A percentile compares a stretch with the other conserved stretches of the same genome.
Evolutionary conservation across 768 basidiomycete species (phyloP).

Genomic region (Tricholoma matsutake): DNA sequence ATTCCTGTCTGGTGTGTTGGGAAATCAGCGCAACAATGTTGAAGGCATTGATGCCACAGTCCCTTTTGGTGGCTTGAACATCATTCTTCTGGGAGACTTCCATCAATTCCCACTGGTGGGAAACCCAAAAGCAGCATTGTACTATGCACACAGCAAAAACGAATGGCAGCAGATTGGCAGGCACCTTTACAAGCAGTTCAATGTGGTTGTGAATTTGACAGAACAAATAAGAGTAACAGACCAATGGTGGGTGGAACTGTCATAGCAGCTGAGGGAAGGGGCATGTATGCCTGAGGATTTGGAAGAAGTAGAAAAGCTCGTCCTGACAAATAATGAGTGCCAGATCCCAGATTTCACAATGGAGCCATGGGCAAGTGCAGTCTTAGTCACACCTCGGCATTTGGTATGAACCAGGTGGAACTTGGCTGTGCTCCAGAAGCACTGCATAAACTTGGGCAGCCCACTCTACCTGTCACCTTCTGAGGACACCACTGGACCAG

Average conservation of each 20-base stretch:
- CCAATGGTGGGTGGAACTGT: neutral
- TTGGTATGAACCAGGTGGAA: neutral
- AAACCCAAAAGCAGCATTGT: neutral
- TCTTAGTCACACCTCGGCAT: neutral
- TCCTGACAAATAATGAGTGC: neutral
- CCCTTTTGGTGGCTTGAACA: neutral
- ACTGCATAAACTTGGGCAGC: neutral
- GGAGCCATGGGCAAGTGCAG: neutral
- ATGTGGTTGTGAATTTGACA: neutral
- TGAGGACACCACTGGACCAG: no score
- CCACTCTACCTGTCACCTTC: neutral
- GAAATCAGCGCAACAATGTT: no score
- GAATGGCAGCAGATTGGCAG: neutral
- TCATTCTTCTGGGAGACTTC: conserved; percentile 40
- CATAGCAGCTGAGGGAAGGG: neutral
- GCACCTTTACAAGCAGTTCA: neutral
- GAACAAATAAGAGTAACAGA: neutral
- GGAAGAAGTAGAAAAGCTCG: neutral
- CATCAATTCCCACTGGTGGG: conserved; percentile 45
- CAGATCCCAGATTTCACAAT: neutral
- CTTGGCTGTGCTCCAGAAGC: neutral
- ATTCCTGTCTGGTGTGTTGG: neutral
- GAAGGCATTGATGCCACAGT: no score
- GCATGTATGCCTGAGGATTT: neutral
- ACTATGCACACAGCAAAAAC: neutral